Evolutionary conservation across 441 rosid species (phyloP).

Genomic region (Populus tomentosa): DNA sequence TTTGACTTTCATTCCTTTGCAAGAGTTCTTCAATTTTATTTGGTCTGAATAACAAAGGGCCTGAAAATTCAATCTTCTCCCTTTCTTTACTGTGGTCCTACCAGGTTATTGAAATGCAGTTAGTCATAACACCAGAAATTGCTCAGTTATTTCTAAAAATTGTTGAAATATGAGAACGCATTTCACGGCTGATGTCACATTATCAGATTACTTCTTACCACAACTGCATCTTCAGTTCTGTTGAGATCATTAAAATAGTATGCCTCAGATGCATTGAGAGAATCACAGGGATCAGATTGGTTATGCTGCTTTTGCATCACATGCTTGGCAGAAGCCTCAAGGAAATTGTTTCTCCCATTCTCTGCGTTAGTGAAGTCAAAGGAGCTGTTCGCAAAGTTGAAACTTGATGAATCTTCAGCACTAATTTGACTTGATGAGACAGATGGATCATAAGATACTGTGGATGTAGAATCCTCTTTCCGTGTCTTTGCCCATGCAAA

Average conservation of each 20-base stretch:
- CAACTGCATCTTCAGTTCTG: constrained; percentile 22
- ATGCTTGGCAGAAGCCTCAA: not conserved
- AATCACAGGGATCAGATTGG: constrained; percentile 25
- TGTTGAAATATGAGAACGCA: not conserved
- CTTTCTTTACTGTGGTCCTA: constrained; percentile 23
- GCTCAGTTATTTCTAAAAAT: not conserved
- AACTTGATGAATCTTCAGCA: constrained; percentile 41
- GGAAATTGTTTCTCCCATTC: constrained; percentile 6
- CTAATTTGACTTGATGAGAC: constrained; percentile 52
- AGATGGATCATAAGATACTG: constrained; percentile 49
- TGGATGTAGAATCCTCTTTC: constrained; percentile 45
- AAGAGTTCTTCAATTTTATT: constrained; percentile 49
- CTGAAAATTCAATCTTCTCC: constrained; percentile 40
- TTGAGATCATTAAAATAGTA: constrained; percentile 28
- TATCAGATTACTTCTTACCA: constrained; percentile 31
- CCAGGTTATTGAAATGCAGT: not conserved
- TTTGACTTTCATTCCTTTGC: constrained; percentile 60
- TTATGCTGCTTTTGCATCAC: constrained; percentile 16
- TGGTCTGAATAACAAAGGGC: constrained; percentile 47
- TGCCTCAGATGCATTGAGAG: constrained; percentile 29
- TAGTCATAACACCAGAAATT: not conserved
- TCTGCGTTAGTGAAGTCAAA: constrained; percentile 27
- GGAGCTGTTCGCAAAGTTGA: constrained; percentile 42
- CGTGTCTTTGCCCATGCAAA: constrained; percentile 73
- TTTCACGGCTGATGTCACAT: constrained; percentile 5